Conservation (phyloP, 495 filamentous ascomycete species). For the Penicillium cataractarum region DNA sequence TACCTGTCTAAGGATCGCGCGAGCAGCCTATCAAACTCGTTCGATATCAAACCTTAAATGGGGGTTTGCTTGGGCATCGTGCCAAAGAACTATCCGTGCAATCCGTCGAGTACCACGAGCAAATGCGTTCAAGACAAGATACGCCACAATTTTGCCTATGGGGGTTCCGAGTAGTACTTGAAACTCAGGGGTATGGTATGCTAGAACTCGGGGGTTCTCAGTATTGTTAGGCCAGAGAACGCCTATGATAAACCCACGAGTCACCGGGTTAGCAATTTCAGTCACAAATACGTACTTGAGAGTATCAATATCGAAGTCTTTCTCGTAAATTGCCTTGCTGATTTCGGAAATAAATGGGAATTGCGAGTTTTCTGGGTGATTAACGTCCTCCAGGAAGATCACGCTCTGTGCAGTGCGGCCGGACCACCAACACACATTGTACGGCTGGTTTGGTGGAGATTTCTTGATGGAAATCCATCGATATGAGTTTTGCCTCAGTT, state of each 20-base stretch:
- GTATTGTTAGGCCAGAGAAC: background rate
- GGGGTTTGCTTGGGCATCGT: background rate
- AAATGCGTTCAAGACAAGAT: slow-evolving; percentile 7
- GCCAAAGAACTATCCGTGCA: background rate
- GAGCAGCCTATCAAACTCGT: background rate
- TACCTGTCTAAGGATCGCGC: background rate
- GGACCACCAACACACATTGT: slow-evolving; percentile 1
- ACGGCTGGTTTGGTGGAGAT: background rate
- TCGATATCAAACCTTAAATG: slow-evolving; percentile 13
- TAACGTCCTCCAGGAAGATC: slow-evolving; percentile 1
- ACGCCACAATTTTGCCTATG: slow-evolving; percentile 8
- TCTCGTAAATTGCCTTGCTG: slow-evolving; percentile 5
- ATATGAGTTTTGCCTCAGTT: background rate
- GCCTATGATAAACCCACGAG: slow-evolving; percentile 2
- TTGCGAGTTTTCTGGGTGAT: background rate
- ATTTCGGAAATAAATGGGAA: slow-evolving; percentile 2
- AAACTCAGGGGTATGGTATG: slow-evolving; percentile 4
- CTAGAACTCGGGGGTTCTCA: background rate
- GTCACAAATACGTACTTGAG: background rate
- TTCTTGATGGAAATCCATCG: background rate
- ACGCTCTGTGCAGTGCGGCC: background rate
- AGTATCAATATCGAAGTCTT: background rate
- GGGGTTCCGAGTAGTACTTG: slow-evolving; percentile 5
- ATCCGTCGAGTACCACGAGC: slow-evolving; percentile 11
- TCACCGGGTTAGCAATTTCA: background rate